Percentiles rank a stretch among this genome's conserved stretches.
These are phyloP conservation scores for Apiospora saccharicola DNA, from an alignment of 2,329 filamentous ascomycete species.

Conservation along the genomic window DNA sequence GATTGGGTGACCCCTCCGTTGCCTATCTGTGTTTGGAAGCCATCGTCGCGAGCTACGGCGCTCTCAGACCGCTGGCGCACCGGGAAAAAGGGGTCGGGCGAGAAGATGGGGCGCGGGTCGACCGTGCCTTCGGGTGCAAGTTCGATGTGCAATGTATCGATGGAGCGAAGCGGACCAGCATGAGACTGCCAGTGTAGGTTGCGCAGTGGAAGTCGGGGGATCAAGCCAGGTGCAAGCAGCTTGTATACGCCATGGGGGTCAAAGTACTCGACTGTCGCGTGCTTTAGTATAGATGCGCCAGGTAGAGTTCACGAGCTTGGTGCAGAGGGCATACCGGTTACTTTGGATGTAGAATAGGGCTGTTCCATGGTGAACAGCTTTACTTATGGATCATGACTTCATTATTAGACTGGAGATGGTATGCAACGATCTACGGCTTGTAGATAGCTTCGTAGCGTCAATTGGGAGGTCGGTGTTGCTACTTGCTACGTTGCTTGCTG, in stretches of 20 bases:
- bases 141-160: conserved; percentile 90
- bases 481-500: conserved; percentile 10
- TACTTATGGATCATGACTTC: conserved; percentile 36
- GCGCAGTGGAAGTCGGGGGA: conserved; percentile 81
- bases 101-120: conserved; percentile 50
- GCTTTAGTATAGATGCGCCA: conserved; percentile 25
- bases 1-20: conserved; percentile 42
- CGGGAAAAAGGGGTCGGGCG: conserved; percentile 45
- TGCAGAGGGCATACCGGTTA: conserved; percentile 65
- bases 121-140: conserved; percentile 69
- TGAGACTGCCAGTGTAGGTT: conserved; percentile 98
- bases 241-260: conserved; percentile 91
- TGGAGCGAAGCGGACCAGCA: conserved; percentile 87
- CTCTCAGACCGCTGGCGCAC: conserved; percentile 41
- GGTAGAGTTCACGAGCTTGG: not conserved
- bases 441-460: conserved; percentile 15
- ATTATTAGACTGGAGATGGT: conserved; percentile 38
- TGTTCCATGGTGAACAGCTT: conserved; percentile 65
- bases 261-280: conserved; percentile 83
- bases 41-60: conserved; percentile 57
- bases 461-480: conserved; percentile 13
- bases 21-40: conserved; percentile 63
- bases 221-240: conserved; percentile 78
- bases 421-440: conserved; percentile 25
- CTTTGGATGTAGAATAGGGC: conserved; percentile 76